A percentile compares a stretch with the other conserved stretches of the same genome.
phyloP scores from a whole-genome alignment of 495 filamentous ascomycete species.

The Lophiotrema nucula region DNA sequence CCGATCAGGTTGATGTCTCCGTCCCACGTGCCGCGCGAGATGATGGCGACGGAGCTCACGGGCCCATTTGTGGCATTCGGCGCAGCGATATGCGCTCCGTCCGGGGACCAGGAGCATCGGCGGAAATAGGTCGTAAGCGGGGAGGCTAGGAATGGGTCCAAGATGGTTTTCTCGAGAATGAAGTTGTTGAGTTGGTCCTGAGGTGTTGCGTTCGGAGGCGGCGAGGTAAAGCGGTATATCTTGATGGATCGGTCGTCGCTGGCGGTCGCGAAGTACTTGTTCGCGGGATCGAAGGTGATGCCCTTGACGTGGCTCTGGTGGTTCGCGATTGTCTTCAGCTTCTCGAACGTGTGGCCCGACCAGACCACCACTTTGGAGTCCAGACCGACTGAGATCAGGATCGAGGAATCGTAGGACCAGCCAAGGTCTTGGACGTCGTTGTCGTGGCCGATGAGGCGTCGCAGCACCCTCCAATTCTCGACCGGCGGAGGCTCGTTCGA shows the following conservation, averaged over 20 bases:
- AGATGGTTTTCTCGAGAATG: constrained; percentile 81
- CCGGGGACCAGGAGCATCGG: constrained; percentile 93
- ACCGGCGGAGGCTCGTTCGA: constrained; percentile 88
- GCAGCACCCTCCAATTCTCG: constrained; percentile 94
- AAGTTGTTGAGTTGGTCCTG: constrained; percentile 97
- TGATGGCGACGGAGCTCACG: constrained; percentile 93
- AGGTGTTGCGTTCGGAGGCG: constrained; percentile 84
- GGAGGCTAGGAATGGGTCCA: constrained; percentile 76
- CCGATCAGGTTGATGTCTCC: constrained; percentile 96
- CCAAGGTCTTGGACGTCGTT: constrained; percentile 98
- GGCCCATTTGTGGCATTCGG: constrained; percentile 96
- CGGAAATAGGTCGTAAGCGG: constrained; percentile 97
- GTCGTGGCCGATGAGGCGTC: constrained; percentile 91
- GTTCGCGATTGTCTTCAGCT: constrained; percentile 83
- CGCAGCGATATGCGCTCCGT: constrained; percentile 94
- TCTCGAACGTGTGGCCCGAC: constrained; percentile 97
- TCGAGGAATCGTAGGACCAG: constrained; percentile 94
- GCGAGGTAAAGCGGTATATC: constrained; percentile 91
- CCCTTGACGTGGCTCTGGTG: constrained; percentile 98
- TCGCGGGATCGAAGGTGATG: constrained; percentile 96
- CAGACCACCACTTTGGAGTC: constrained; percentile 98
- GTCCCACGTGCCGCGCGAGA: constrained; percentile 89
- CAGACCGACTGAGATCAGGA: constrained; percentile 91
- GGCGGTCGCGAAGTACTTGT: constrained; percentile 98
- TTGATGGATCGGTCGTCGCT: constrained; percentile 97